phyloP scores from a whole-genome alignment of 192 early-diverging fungal genomes.

The Coemansia biformis region DNA sequence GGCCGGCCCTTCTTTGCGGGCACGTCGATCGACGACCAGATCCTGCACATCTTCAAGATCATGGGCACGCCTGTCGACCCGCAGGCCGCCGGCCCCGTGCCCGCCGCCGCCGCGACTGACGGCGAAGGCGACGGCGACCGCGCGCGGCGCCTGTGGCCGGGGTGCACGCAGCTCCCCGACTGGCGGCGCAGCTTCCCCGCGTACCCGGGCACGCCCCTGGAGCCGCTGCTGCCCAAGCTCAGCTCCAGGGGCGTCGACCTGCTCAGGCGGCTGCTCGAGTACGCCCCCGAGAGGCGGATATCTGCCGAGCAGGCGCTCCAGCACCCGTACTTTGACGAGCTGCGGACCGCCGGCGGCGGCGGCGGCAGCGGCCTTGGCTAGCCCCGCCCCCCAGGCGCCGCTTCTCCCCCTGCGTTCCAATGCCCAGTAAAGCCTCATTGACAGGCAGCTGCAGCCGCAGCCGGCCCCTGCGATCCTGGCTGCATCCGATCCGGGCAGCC shows the following conservation, averaged over 20 bases:
- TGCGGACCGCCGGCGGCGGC: slow-evolving; percentile 7
- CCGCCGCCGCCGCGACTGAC: too few relatives aligned
- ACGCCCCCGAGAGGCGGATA: slow-evolving; percentile 73
- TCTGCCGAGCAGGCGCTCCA: slow-evolving; percentile 69
- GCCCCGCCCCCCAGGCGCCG: too few relatives aligned
- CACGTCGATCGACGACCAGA: slow-evolving; percentile 78
- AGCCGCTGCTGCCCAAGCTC: slow-evolving; percentile 75
- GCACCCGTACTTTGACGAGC: slow-evolving; percentile 51
- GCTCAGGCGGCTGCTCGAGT: slow-evolving; percentile 68
- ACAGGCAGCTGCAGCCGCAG: too few relatives aligned
- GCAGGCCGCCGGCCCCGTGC: slow-evolving; percentile 8
- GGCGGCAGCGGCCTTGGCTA: too few relatives aligned
- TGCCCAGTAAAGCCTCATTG: too few relatives aligned
- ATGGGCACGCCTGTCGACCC: slow-evolving; percentile 77
- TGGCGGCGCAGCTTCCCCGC: slow-evolving; percentile 77
- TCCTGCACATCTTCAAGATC: slow-evolving; percentile 87
- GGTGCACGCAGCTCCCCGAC: slow-evolving; percentile 79
- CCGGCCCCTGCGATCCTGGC: too few relatives aligned
- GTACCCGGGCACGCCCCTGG: slow-evolving; percentile 65
- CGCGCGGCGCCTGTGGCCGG: slow-evolving; percentile 63
- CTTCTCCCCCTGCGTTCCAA: too few relatives aligned
- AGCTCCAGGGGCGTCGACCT: slow-evolving; percentile 81
- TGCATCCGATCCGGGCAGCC: too few relatives aligned
- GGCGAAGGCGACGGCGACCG: slow-evolving; percentile 12
- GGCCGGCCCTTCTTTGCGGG: slow-evolving; percentile 91